Percentiles rank a stretch among this genome's conserved stretches.
These are phyloP conservation scores for Trametes punicea DNA, from an alignment of 768 basidiomycete species.

Conservation along the genomic window DNA sequence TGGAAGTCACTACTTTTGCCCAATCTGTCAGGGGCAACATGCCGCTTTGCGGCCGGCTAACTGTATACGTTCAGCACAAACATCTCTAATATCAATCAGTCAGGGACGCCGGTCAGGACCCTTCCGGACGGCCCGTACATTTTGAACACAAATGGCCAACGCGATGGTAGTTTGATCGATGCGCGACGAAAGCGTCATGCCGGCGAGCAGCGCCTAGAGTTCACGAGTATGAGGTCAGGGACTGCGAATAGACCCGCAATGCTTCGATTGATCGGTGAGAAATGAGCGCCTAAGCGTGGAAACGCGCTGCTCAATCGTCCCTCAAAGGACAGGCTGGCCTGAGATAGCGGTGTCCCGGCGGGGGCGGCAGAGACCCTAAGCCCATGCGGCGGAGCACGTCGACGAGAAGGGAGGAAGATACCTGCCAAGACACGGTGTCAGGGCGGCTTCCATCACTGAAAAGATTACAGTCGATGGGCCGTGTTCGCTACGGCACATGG, in stretches of 20 bases:
- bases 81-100: no score
- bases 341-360: background rate
- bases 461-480: background rate
- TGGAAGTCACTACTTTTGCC: background rate
- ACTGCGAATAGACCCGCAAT: background rate
- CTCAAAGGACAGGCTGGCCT: background rate
- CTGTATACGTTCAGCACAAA: no score
- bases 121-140: background rate
- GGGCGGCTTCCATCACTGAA: background rate
- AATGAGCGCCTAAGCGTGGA: background rate
- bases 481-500: background rate
- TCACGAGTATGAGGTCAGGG: no score
- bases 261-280: background rate
- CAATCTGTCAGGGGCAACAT: no score
- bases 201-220: background rate
- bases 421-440: constrained; percentile 10
- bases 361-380: background rate
- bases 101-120: background rate
- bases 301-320: background rate
- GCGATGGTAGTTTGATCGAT: background rate
- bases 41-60: no score
- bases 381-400: constrained; percentile 2
- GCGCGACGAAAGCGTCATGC: background rate
- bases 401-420: constrained; percentile 3
- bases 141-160: background rate